A percentile compares a stretch with the other conserved stretches of the same genome.
These are phyloP conservation scores for Fraxinus baroniana DNA, from an alignment of 305 asterid genomes.

Conservation along the genomic window DNA sequence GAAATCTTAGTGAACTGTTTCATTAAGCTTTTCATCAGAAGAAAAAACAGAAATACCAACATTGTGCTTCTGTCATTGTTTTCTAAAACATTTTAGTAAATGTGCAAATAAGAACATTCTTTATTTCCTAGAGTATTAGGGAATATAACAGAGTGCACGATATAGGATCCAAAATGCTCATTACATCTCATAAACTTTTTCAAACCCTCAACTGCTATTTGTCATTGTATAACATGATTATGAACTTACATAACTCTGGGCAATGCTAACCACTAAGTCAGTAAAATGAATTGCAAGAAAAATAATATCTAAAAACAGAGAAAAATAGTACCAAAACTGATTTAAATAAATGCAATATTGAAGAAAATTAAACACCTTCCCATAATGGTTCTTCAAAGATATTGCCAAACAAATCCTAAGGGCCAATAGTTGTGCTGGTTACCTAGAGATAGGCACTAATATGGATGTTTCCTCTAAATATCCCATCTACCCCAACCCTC, in stretches of 20 bases:
- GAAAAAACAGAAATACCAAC: too few relatives aligned
- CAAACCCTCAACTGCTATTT: background rate
- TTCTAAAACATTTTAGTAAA: background rate
- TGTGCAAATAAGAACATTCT: background rate
- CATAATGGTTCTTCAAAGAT: background rate
- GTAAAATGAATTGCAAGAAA: background rate
- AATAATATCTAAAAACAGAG: background rate
- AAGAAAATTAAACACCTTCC: background rate
- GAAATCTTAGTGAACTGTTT: background rate
- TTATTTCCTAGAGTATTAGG: background rate
- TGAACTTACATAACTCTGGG: background rate
- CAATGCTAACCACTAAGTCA: background rate
- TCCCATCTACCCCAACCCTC: background rate
- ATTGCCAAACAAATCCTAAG: background rate
- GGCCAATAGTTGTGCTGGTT: background rate
- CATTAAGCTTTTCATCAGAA: background rate
- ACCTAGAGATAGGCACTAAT: background rate
- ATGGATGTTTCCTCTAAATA: background rate
- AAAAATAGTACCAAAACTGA: background rate
- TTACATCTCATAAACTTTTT: background rate
- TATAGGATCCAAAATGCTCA: background rate
- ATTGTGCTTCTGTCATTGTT: background rate
- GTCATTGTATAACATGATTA: background rate
- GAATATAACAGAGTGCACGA: background rate
- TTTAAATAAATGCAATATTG: background rate